Conservation (phyloP, 257 asterid genomes). For the Phtheirospermum japonicum region DNA sequence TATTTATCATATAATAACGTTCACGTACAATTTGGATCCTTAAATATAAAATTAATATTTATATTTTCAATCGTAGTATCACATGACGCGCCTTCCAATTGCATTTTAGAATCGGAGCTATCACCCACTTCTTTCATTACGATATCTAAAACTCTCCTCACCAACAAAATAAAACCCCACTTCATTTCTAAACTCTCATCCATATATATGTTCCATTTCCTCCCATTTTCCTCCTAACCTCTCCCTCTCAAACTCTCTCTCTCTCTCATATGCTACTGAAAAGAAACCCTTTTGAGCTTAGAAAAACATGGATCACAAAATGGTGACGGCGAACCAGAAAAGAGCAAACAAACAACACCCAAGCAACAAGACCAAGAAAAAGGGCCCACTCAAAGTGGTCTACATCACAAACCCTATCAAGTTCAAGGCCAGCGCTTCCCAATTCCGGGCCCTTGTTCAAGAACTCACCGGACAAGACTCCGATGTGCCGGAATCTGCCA, state of each 20-base stretch:
- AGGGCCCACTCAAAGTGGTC: slow-evolving; percentile 58
- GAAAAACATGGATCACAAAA: slow-evolving; percentile 37
- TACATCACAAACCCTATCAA: slow-evolving; percentile 78
- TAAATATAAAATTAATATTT: no score
- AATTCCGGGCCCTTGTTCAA: slow-evolving; percentile 70
- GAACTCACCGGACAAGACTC: slow-evolving; percentile 76
- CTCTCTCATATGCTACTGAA: background rate
- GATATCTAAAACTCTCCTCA: no score
- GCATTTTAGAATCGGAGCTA: background rate
- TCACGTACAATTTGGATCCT: no score
- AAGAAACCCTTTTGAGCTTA: slow-evolving; percentile 1
- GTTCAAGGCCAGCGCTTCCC: slow-evolving; percentile 57
- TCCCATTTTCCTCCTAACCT: background rate
- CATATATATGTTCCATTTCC: background rate
- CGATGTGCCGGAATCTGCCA: slow-evolving; percentile 32
- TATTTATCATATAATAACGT: no score
- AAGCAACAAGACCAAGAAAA: slow-evolving; percentile 28
- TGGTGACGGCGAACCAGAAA: slow-evolving; percentile 30
- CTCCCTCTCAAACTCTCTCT: background rate
- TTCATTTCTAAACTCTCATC: background rate
- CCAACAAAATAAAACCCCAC: background rate
- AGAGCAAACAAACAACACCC: slow-evolving; percentile 28
- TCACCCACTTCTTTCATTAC: no score
- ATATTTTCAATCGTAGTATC: no score
- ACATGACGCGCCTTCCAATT: slow-evolving; percentile 19